Evolutionary conservation across 768 basidiomycete genomes (phyloP).

Genomic region (Auriscalpium vulgare): DNA sequence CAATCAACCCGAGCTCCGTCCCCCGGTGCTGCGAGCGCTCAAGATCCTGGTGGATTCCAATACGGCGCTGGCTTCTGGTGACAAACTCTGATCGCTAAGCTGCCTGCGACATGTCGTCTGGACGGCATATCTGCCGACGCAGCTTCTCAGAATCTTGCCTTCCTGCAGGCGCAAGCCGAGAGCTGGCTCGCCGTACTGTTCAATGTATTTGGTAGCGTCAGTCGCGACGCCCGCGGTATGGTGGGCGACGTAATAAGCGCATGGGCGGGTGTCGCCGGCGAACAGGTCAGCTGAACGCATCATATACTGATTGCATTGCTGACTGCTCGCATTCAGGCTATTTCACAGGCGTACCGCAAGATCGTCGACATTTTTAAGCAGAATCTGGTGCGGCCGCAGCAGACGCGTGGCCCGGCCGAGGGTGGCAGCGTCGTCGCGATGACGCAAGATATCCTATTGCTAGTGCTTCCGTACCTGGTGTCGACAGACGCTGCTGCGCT

Average conservation of each 20-base stretch:
- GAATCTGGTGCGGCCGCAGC: slow-evolving; percentile 40
- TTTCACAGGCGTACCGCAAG: slow-evolving; percentile 74
- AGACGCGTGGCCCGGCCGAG: slow-evolving; percentile 27
- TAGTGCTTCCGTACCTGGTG: slow-evolving; percentile 74
- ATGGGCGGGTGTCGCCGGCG: slow-evolving; percentile 80
- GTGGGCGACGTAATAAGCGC: slow-evolving; percentile 82
- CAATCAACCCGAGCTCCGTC: slow-evolving; percentile 75
- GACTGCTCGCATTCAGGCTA: slow-evolving; percentile 39
- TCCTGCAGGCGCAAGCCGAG: slow-evolving; percentile 71
- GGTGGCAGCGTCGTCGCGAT: slow-evolving; percentile 46
- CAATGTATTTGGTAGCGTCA: slow-evolving; percentile 88
- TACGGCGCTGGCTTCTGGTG: slow-evolving; percentile 38
- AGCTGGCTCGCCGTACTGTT: slow-evolving; percentile 95
- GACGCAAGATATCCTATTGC: slow-evolving; percentile 77
- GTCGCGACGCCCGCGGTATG: slow-evolving; percentile 62
- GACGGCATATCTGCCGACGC: slow-evolving; percentile 43
- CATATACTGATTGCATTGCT: neutral
- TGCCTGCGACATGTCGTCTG: slow-evolving; percentile 20
- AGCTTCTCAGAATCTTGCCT: slow-evolving; percentile 59
- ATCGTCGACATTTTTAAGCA: slow-evolving; percentile 64
- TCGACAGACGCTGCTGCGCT: slow-evolving; percentile 50
- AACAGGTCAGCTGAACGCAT: slow-evolving; percentile 38
- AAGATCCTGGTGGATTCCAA: slow-evolving; percentile 80
- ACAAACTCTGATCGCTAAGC: slow-evolving; percentile 22
- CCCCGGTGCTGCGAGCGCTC: slow-evolving; percentile 74